These are phyloP conservation scores for Aquilaria malaccensis DNA, from an alignment of 345 rosid species.

Conservation along the genomic window DNA sequence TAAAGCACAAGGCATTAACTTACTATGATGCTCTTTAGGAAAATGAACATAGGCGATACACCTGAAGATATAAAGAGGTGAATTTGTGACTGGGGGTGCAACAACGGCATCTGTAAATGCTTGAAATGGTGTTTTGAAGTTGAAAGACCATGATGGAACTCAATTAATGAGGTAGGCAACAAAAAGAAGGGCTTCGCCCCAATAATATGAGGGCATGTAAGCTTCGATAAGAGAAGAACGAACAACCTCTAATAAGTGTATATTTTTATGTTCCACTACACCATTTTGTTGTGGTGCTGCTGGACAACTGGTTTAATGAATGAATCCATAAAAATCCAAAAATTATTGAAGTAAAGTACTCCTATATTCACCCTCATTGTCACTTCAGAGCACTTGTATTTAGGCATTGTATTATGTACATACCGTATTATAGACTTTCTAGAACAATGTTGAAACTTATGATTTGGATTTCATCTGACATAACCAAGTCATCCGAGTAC, in stretches of 20 bases:
- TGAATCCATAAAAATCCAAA: neutral
- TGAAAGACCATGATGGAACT: neutral
- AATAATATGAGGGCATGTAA: neutral
- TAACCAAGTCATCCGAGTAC: neutral
- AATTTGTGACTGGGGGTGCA: neutral
- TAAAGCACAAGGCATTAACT: neutral
- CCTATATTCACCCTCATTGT: neutral
- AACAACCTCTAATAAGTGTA: constrained; percentile 5
- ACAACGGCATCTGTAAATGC: neutral
- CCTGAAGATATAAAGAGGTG: no score
- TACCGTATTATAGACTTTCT: constrained; percentile 6
- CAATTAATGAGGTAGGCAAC: neutral
- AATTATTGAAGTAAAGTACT: neutral
- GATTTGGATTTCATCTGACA: constrained; percentile 1
- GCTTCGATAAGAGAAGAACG: neutral
- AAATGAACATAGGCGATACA: no score
- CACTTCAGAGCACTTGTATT: neutral
- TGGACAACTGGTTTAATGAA: neutral
- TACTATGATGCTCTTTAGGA: neutral
- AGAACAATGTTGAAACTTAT: no score
- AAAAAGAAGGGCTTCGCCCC: neutral
- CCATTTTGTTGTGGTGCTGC: neutral
- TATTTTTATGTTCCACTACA: neutral
- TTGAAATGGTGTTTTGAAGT: neutral
- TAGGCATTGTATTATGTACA: neutral